Base-by-base conservation (phyloP, 768 basidiomycete genomes). In the Lepiota subincarnata region DNA sequence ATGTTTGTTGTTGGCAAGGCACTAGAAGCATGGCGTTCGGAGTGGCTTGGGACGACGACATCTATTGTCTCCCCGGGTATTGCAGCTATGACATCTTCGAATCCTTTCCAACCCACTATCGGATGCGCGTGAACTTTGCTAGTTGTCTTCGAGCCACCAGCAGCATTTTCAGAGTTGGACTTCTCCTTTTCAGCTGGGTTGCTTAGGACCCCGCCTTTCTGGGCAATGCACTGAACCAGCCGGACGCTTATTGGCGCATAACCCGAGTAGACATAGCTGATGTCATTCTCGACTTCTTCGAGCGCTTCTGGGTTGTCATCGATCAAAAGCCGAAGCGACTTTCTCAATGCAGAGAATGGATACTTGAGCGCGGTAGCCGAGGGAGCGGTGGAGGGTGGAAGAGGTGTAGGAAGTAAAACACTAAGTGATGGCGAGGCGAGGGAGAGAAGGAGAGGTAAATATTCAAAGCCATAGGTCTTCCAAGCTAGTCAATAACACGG, bases 41-140 rank as follows among this genome's bases (percentile, higher is more conserved):
- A 41, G 59, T 46, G 64, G 64, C 59, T 74, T 76, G 81, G 86
- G 26, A 74, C 71, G 26, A 74, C 71, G 34, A 90, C 78, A 68
- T 99, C 95, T 38, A 97, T 81, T 18, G 86, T 89, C 64, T 84
- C 82, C 2, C 97, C 97, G 0, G 93, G 90, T 50, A 98, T 84
- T 49, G 78, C 75, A 34, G 80, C 79, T 18, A 97, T 66, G 12
- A 91, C 81, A 62, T 98, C 96, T 68, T 98, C 97, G 64, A 99
- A 93, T 19, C 94, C 96, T 68, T 90, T 96, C 95, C 96, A 99
- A 2, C 96, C 96, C 7, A 88, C 82, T 55, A 99, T 89, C 1
- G 92, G 88, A 68, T 97, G 94, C 1, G 94, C 93, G 64, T 84
- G 87, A 37, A 89, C 76, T 65, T 83, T 85, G 48, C 72, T 74